Percentiles rank a stretch among this genome's conserved stretches.
phyloP scores from a whole-genome alignment of 345 rosid species.

The Aquilaria yunnanensis region DNA sequence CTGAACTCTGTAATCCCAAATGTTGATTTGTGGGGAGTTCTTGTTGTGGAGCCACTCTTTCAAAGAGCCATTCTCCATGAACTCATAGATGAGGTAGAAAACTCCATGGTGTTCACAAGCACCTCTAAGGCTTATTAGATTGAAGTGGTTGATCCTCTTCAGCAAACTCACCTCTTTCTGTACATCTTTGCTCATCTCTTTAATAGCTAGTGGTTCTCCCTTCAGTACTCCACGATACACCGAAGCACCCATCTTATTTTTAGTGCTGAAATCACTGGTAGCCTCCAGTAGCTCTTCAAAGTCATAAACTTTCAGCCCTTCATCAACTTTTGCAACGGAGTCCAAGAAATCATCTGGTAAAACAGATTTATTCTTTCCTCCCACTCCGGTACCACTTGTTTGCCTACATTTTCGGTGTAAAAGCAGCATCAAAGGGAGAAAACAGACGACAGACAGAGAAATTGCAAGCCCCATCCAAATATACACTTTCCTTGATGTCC shows the following conservation, averaged over 20 bases:
- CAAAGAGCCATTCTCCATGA: slow-evolving; percentile 31
- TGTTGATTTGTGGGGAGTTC: slow-evolving; percentile 9
- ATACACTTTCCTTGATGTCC: slow-evolving; percentile 16
- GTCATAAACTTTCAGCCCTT: slow-evolving; percentile 28
- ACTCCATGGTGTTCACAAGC: slow-evolving; percentile 24
- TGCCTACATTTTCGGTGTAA: slow-evolving; percentile 15
- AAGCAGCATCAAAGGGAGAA: slow-evolving; percentile 12
- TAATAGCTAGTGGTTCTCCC: slow-evolving; percentile 25
- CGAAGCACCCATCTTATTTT: slow-evolving; percentile 19
- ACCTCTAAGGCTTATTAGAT: slow-evolving; percentile 31
- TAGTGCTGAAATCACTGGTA: slow-evolving; percentile 25
- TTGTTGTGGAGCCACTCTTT: slow-evolving; percentile 26
- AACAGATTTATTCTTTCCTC: slow-evolving; percentile 8
- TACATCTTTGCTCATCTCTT: slow-evolving; percentile 26
- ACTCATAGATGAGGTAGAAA: slow-evolving; percentile 39
- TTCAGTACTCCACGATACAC: slow-evolving; percentile 23
- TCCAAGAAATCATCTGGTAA: slow-evolving; percentile 17
- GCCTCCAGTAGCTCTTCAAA: slow-evolving; percentile 29
- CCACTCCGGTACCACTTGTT: background rate
- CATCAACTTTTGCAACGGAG: slow-evolving; percentile 22
- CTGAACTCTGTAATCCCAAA: slow-evolving; percentile 29
- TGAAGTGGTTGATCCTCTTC: slow-evolving; percentile 35
- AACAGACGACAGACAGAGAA: slow-evolving; percentile 18
- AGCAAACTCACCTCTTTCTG: slow-evolving; percentile 34
- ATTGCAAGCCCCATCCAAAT: slow-evolving; percentile 27